phyloP scores from a whole-genome alignment of 345 rosid species.

The Kernera saxatilis region DNA sequence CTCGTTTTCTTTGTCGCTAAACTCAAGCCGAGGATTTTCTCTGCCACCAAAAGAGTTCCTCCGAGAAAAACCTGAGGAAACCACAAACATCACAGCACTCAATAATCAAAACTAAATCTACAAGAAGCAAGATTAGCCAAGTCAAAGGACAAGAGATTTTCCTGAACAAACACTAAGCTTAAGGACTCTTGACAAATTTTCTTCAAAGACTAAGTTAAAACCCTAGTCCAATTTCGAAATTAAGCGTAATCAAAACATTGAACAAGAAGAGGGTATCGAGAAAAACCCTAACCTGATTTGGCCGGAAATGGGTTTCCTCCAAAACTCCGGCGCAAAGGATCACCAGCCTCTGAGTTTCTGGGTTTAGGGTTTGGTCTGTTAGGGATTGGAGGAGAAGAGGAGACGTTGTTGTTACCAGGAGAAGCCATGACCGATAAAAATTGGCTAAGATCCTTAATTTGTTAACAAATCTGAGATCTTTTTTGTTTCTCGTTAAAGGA shows the following conservation, averaged over 20 bases:
- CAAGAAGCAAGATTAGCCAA: not conserved
- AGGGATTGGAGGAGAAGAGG: constrained; percentile 28
- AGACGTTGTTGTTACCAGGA: constrained; percentile 11
- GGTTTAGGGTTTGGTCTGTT: constrained; percentile 37
- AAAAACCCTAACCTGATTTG: constrained; percentile 39
- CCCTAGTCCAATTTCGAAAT: not conserved
- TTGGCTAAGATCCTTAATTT: not conserved
- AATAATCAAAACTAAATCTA: not conserved
- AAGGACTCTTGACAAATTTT: not conserved
- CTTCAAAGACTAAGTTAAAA: not conserved
- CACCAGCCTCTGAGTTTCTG: constrained; percentile 50
- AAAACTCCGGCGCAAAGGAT: constrained; percentile 70
- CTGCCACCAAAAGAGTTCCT: constrained; percentile 38
- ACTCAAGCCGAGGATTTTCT: constrained; percentile 37
- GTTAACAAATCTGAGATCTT: constrained; percentile 11
- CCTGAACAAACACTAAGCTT: not conserved
- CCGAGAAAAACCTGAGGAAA: constrained; percentile 35
- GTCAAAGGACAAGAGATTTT: not conserved
- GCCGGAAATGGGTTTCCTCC: constrained; percentile 46
- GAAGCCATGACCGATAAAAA: constrained; percentile 24
- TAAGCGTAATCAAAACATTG: not conserved
- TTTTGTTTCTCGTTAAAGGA: not conserved
- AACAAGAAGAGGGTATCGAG: not conserved
- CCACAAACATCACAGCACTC: not conserved
- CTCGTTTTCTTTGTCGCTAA: constrained; percentile 59